Evolutionary conservation across 2,329 filamentous ascomycete species (phyloP), one percentile per base, ranked within the genome.

Genomic region (Aspergillus sp.): DNA sequence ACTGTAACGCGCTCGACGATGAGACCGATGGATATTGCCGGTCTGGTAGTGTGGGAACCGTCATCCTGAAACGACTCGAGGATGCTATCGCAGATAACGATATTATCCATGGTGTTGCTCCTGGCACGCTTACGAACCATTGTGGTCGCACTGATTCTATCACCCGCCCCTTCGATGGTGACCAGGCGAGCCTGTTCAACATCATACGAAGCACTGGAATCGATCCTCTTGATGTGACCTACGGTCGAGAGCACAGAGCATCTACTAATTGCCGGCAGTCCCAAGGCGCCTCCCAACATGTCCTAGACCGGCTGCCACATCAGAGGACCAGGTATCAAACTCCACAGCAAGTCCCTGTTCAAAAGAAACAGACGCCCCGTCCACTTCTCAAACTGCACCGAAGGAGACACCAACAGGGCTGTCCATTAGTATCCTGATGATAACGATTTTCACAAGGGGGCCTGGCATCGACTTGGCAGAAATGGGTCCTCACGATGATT

Each of bases 391-490:
- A 27, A 10, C 7, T 10, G 25, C 10, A 27, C 25, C 25, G 25
- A 27, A 27, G 25, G 10, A 27, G 7, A 9, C 9, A 27, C 10
- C 25, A 10, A 9, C 25, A 27, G 3, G 7, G 7, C 25, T 3
- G 1, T 27, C 9, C 9, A 27, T 27, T 27, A 9, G 60, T 7
- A 53, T 49, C 6, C 66, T 65, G 5, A 67, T 67, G 17, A 62
- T 73, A 39, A 57, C 59, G 10, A 70, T 73, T 38, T 60, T 73
- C 44, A 69, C 67, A n/a, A 60, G 61, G 15, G 71, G 73, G 63
- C 79, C 79, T 43, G 79, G 80, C 51, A 72, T 83, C 15, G 75
- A 79, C 45, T 72, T 77, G 58, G 70, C 72, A 19, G 80, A 83
- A 58, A 73, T 83, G 45, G 75, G 80, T 12, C 78, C 82, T 46